Percentiles rank a stretch among this genome's conserved stretches.
Evolutionary conservation across 1,139 yeast species (phyloP).

Genomic region (Yamadazyma diospyri): DNA sequence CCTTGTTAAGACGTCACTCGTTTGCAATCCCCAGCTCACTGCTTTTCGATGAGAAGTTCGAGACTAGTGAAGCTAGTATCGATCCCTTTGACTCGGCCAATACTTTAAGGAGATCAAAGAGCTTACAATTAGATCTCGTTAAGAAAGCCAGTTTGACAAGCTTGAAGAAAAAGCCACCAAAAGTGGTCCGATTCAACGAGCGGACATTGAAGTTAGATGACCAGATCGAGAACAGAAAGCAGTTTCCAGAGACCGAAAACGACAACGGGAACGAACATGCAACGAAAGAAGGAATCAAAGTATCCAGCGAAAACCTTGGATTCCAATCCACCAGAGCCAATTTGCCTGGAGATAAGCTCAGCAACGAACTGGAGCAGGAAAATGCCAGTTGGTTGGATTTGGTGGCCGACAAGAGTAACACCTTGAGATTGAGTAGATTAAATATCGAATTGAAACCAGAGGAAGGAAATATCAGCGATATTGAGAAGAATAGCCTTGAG

Average conservation of each 20-base stretch:
- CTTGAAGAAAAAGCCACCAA: constrained; percentile 7
- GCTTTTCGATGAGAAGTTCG: neutral
- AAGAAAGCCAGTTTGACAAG: constrained; percentile 3
- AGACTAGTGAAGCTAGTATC: constrained; percentile 11
- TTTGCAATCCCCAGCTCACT: constrained; percentile 3
- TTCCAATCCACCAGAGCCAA: neutral
- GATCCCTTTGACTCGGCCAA: constrained; percentile 14
- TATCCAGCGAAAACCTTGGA: neutral
- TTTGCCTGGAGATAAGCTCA: neutral
- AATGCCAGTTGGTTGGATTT: constrained; percentile 9
- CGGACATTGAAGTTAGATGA: neutral
- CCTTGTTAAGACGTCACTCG: constrained; percentile 5
- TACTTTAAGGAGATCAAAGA: constrained; percentile 8
- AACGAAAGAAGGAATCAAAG: neutral
- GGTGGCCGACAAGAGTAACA: constrained; percentile 7
- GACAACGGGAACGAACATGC: neutral
- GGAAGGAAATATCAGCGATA: neutral
- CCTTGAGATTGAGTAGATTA: constrained; percentile 2
- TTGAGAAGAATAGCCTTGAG: neutral
- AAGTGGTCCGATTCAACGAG: constrained; percentile 11
- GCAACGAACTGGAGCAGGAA: too few species aligned
- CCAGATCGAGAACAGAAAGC: neutral
- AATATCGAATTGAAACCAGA: constrained; percentile 2
- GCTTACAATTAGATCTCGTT: constrained; percentile 8
- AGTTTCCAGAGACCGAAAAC: neutral